Evolutionary conservation across 306 rosid species (phyloP), one percentile per base, ranked within the genome.

Genomic region (Acacia confusa): DNA sequence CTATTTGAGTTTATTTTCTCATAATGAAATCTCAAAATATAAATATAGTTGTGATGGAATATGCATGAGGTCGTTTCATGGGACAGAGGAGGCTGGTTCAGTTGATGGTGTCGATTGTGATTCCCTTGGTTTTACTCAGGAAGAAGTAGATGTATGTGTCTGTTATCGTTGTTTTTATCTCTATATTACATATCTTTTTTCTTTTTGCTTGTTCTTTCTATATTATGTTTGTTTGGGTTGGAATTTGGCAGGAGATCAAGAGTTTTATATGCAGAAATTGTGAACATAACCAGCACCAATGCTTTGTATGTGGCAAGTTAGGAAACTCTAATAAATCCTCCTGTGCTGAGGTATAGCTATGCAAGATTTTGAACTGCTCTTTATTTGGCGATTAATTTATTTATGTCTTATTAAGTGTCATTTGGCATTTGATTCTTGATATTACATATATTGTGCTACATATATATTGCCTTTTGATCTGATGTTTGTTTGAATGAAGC

Each of bases 51-150:
- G 99, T 74, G 99, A 95, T 38, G 99, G 99, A 76, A 89, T 88
- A 77, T 95, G 99, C 92, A 81, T 95, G 87, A 92, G 98, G 88
- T 89, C 96, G 13, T 95, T 95, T 79, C 99, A 95, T 92, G 89
- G 96, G 24, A 88, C 87, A 69, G 80, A 38, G 76, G 87, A 89
- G 80, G 90, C 79, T 74, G 96, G 92, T 32, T 85, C 36, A 16
- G 95, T 3, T 6, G 60, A 53, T 20, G 60, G 7, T 53, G 60
- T 3, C 2, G 25, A 53, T 4, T 95, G 99, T 70, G 82, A 13
- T 50, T 87, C 99, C 83, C 98, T 95, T 48, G 96, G 99, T 73
- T 80, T 87, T 71, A 81, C 84, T n/a, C 50, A 15, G 73, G 90
- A 88, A 48, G 92, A 93, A 90, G 90, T 90, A 60, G 88, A 89